Evolutionary conservation across 345 rosid genomes (phyloP).

Genomic region (Citrus sinensis): DNA sequence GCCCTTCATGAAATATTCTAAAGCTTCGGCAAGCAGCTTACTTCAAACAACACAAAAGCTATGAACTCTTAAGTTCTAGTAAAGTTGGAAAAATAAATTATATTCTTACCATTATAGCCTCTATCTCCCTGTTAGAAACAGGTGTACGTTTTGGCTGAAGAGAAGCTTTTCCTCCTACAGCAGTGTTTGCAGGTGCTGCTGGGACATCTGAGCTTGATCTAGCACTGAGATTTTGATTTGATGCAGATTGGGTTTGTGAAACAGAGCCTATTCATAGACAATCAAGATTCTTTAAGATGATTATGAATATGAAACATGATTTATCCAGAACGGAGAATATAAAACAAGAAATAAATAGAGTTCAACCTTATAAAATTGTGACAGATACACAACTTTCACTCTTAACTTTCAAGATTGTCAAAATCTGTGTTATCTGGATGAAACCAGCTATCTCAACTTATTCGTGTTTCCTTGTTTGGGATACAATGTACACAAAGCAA

Average conservation of each 20-base stretch:
- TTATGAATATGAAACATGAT: not conserved
- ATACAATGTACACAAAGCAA: not conserved
- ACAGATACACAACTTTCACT: not conserved
- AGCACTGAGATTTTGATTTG: slow-evolving; percentile 12
- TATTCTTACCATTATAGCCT: slow-evolving; percentile 53
- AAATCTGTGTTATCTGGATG: not conserved
- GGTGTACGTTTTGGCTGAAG: slow-evolving; percentile 85
- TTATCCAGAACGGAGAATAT: not conserved
- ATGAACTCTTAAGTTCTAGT: not conserved
- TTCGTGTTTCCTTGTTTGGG: not conserved
- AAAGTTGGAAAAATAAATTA: not conserved
- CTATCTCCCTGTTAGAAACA: slow-evolving; percentile 64
- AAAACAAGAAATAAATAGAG: not conserved
- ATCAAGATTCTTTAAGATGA: not conserved
- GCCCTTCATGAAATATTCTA: not conserved
- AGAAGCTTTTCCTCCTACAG: slow-evolving; percentile 74
- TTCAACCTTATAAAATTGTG: not conserved
- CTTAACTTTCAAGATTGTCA: not conserved
- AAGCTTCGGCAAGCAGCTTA: not conserved
- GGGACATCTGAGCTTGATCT: slow-evolving; percentile 59
- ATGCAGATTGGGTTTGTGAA: slow-evolving; percentile 24
- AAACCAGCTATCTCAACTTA: not conserved
- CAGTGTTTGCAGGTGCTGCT: slow-evolving; percentile 46
- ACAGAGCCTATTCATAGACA: slow-evolving; percentile 10
- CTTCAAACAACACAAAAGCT: not conserved